Base-by-base conservation (phyloP, 768 basidiomycete species). In the Boletus patriciae region DNA sequence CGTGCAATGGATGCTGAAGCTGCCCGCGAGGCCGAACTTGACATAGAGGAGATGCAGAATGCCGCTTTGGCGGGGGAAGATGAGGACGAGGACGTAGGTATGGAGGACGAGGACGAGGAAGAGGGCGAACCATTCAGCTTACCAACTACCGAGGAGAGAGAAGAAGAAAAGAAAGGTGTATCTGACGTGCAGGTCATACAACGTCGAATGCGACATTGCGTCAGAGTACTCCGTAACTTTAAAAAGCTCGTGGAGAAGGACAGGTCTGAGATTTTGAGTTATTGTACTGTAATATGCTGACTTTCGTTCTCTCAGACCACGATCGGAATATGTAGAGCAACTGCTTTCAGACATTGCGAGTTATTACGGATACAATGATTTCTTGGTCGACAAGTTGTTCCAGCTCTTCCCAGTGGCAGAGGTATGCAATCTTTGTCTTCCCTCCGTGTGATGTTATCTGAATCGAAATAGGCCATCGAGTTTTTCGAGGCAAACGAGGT, bases 401-500 rank as follows among this genome's bases (percentile, higher is more conserved):
- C 86, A 89, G 58, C 78, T 99, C 21, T 98, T 99, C 76, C 83
- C 94, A 3, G 86, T 95, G 13, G 84, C 87, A 37, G 97, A 99
- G 84, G 95, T 92, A 60, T 55, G 80, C 63, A 5, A 33, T 41
- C 23, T 50, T 31, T 50, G 33, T 37, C 61, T 50, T 36, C 27
- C 46, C 16, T 43, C 15, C 12, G 12, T 44, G 16, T 5, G 29
- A n/a, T 23, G 52, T 51, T 60, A 51, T 47, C 44, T 56, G 25
- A 58, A 4, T 5, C 33, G 27, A 57, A 23, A 21, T 47, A 97
- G 94, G 95, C 96, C 1, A 88, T 98, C 55, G 95, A 96, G 67
- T 99, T 98, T 74, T 98, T 98, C 67, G 97, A 98, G 73, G 89
- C 97, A 12, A 98, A 98, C 70, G 97, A 99, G 69, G 83, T 94